A percentile compares a stretch with the other conserved stretches of the same genome.
phyloP scores from a whole-genome alignment of 345 rosid species.

The Rhodamnia argentea region DNA sequence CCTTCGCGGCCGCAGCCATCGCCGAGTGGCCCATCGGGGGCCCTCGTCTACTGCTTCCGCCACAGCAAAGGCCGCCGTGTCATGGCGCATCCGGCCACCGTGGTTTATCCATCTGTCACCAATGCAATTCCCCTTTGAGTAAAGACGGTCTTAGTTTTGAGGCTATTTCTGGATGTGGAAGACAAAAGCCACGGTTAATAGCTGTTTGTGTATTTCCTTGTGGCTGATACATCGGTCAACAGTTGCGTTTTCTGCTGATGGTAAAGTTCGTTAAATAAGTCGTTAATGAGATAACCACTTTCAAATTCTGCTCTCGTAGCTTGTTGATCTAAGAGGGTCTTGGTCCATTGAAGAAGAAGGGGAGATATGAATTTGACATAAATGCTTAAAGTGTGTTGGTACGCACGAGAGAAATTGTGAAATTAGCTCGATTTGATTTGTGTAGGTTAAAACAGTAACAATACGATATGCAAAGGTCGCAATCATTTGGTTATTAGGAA shows the following conservation, averaged over 20 bases:
- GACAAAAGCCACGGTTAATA: not conserved
- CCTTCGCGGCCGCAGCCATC: constrained; percentile 51
- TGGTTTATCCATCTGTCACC: constrained; percentile 52
- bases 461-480: too few relatives aligned
- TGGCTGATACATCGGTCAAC: not conserved
- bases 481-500: too few relatives aligned
- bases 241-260: not conserved
- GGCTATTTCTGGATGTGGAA: not conserved
- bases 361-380: too few relatives aligned
- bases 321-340: too few relatives aligned
- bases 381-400: too few relatives aligned
- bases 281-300: too few relatives aligned
- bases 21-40: constrained; percentile 93
- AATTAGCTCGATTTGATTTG: too few relatives aligned
- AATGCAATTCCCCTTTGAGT: constrained; percentile 55
- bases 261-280: not conserved
- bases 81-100: constrained; percentile 79
- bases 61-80: constrained; percentile 64
- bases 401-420: too few relatives aligned
- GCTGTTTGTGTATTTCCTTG: not conserved
- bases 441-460: too few relatives aligned
- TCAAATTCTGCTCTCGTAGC: too few relatives aligned
- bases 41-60: constrained; percentile 57
- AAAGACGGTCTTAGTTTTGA: not conserved
- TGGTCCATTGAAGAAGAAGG: too few relatives aligned